Evolutionary conservation across 768 basidiomycete species (phyloP).

Genomic region (Mycena crocata): DNA sequence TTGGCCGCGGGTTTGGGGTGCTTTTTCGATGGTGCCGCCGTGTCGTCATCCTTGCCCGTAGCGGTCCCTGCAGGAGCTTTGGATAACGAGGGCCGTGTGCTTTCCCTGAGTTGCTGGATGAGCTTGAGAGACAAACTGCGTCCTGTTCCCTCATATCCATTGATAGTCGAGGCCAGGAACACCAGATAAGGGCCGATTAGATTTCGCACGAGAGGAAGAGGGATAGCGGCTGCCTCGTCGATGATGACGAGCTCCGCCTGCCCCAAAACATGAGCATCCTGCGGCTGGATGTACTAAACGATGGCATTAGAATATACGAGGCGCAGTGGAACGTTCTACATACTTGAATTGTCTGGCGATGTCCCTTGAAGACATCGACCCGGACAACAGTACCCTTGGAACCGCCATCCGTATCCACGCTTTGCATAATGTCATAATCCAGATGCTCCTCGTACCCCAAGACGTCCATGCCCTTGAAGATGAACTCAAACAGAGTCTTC

Average conservation of each 20-base stretch:
- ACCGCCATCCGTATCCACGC: constrained; percentile 82
- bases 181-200: constrained; percentile 97
- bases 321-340: constrained; percentile 30
- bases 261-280: constrained; percentile 97
- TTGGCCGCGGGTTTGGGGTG: constrained; percentile 67
- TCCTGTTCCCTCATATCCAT: constrained; percentile 99
- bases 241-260: constrained; percentile 98
- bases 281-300: constrained; percentile 94
- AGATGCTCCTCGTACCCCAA: constrained; percentile 97
- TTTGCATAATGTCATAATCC: constrained; percentile 96
- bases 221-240: constrained; percentile 98
- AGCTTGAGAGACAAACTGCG: constrained; percentile 97
- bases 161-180: constrained; percentile 99
- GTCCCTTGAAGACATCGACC: constrained; percentile 92
- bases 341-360: constrained; percentile 97
- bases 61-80: constrained; percentile 59
- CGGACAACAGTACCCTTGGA: constrained; percentile 95
- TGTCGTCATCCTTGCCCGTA: constrained; percentile 54
- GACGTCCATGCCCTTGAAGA: constrained; percentile 96
- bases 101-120: constrained; percentile 95
- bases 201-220: constrained; percentile 93
- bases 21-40: constrained; percentile 65
- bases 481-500: constrained; percentile 97
- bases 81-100: constrained; percentile 81
- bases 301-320: neutral